Base-by-base conservation (phyloP, 441 rosid genomes). In the Jatropha podagrica region DNA sequence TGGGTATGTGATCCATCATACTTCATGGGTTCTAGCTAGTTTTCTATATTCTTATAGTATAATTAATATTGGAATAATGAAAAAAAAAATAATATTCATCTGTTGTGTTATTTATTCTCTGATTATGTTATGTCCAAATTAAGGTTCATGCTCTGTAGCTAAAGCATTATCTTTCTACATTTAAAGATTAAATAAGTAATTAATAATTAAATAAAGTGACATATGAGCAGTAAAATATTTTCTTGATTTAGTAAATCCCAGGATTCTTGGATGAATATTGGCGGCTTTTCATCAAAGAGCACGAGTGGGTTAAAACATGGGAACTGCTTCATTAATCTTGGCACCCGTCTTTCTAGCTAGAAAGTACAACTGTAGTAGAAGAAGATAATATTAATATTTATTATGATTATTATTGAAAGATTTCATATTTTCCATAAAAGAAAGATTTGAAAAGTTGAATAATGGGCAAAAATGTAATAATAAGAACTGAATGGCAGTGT, bases 211-310 rank as follows among this genome's bases (percentile, higher is more conserved):
- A 9, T 20, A 9, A n/a, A 58, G 61, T 58, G 61, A 20, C 61
- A n/a, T 20, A 20, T 44, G 20, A 58, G 32, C 61, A 58, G 61
- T 20, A 18, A 17, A 7, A 27, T 49, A 20, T 59, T 58, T 40
- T 54, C 23, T 54, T 54, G n/a, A 54, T 54, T 54, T 54, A 54
- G 64, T 61, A 74, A 69, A 80, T 77, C 80, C 83, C 83, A 69
- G 72, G 49, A 69, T 73, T 74, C 72, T 69, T 37, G 83, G 80
- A 73, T 73, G 32, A 23, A 76, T 73, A 44, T 44, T 56, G 78
- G 75, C 75, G 42, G 63, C 49, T 76, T 65, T 56, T 76, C 48
- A 37, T 60, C 49, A 49, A 58, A 32, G 48, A 49, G 3, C 68
- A 59, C 61, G 41, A 66, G 48, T 15, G 15, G 44, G 8, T 58